Base-by-base conservation (phyloP, 352 stramenopile genomes). In the Pythium biforme region DNA sequence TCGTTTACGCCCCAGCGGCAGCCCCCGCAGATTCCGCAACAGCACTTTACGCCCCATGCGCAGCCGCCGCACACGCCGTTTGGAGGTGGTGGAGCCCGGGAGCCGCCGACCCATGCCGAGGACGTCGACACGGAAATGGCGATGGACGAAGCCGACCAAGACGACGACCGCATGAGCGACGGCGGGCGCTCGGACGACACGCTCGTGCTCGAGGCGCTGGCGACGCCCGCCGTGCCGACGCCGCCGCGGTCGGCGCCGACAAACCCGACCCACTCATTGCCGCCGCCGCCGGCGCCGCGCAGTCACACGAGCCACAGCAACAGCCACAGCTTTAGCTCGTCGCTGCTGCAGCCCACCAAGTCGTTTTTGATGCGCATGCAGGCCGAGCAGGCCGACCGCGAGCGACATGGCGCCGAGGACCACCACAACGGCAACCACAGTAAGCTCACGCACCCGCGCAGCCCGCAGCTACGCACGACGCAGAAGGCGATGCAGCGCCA, bases 271-370 rank as follows among this genome's bases (percentile, higher is more conserved):
- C 58, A 51, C 9, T 12, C 33, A 9, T 7, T 39, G 27, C 47
- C 39, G 0, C 55, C 62, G 45, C 29, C 62, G 40, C 27, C 64
- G 29, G 55, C 29, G 40, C 33, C 54, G 27, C 50, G 55, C 55
- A 40, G 31, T 10, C 31, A 37, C 31, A 37, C 10, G 8, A 11
- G 37, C 39, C 9, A 46, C 48, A 3, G 22, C 43, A 50, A 62
- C 31, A 55, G 49, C 29, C 60, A 66, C 53, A 62, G 45, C 33
- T 41, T 73, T 19, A 61, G 73, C 26, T 89, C 80, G 10, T 81
- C 80, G 51, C 61, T 90, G 20, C 70, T 90, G 49, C 81, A 89
- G 55, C 83, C 81, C 0, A 93, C 84, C 5, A 72, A 91, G 60
- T 81, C 81, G 29, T 91, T 74, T 51, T 59, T 90, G 0, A 71